Evolutionary conservation across 306 rosid species (phyloP).

Genomic region (Quercus parvula): DNA sequence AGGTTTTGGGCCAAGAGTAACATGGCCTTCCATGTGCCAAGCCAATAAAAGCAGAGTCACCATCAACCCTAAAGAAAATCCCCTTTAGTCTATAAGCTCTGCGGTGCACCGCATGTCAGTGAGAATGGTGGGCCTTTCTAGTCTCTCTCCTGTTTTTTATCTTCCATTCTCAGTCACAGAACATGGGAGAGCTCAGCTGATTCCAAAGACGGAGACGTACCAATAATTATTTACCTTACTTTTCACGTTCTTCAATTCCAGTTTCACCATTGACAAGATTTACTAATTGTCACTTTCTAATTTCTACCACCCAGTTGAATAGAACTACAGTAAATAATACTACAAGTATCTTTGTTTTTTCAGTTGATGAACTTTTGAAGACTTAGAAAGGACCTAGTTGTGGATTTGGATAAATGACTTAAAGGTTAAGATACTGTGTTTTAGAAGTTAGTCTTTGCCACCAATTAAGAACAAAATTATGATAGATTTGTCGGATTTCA

Average conservation of each 20-base stretch:
- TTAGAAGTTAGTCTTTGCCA: background rate
- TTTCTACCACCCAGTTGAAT: background rate
- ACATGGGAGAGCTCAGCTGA: conserved; percentile 44
- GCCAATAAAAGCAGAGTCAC: conserved; percentile 48
- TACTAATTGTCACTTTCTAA: background rate
- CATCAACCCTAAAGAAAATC: conserved; percentile 50
- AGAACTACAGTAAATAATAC: background rate
- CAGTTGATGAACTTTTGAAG: background rate
- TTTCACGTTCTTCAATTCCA: conserved; percentile 1
- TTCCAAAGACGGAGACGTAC: conserved; percentile 26
- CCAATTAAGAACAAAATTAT: background rate
- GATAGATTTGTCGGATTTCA: background rate
- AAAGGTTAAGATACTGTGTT: background rate
- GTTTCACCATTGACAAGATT: background rate
- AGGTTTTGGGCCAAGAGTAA: conserved; percentile 76
- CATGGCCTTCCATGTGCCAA: conserved; percentile 97
- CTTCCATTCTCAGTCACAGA: conserved; percentile 61
- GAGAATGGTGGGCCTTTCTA: conserved; percentile 57
- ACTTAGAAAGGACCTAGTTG: background rate
- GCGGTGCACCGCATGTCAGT: conserved; percentile 33
- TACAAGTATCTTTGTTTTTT: background rate
- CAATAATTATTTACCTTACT: conserved; percentile 15
- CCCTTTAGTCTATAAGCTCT: conserved; percentile 35
- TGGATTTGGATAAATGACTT: background rate
- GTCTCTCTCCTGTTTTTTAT: conserved; percentile 21